phyloP scores from a whole-genome alignment of 2,329 filamentous ascomycete species.

The Xylariaceae sp. region DNA sequence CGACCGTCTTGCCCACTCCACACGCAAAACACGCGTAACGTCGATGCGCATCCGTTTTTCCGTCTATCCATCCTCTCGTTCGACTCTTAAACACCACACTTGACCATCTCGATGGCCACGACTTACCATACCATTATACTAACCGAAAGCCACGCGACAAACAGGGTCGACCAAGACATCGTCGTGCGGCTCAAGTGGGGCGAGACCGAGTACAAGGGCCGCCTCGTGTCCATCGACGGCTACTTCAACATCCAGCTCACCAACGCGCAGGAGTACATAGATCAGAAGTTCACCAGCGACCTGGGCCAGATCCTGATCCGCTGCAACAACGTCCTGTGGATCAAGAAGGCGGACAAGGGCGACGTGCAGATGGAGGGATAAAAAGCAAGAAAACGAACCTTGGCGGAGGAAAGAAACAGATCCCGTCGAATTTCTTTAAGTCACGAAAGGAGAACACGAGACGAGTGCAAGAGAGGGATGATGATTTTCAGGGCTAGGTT shows the following conservation, averaged over 20 bases:
- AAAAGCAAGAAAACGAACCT: not conserved
- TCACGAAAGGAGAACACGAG: no score
- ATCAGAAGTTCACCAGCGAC: constrained; percentile 76
- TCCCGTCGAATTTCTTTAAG: no score
- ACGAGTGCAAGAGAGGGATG: no score
- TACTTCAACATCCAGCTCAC: constrained; percentile 99
- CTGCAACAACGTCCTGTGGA: constrained; percentile 99
- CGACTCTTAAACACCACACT: constrained; percentile 1
- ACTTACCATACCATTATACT: no score
- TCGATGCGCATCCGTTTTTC: no score
- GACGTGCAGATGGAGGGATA: constrained; percentile 57
- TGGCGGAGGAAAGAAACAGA: not conserved
- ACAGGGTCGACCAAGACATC: constrained; percentile 81
- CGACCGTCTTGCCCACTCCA: not conserved
- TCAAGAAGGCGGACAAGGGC: constrained; percentile 53
- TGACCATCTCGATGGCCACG: no score
- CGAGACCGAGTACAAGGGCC: constrained; percentile 94
- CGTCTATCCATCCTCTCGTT: constrained; percentile 3
- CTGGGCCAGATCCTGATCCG: constrained; percentile 90
- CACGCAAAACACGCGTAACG: not conserved
- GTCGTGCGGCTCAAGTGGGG: constrained; percentile 96
- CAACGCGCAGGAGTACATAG: constrained; percentile 86
- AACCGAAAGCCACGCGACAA: constrained; percentile 6
- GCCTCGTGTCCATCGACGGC: constrained; percentile 85
- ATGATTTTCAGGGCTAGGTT: no score